These are phyloP conservation scores for Pleurozium schreberi DNA, from an alignment of 225 moss, liverwort and hornwort species.

Conservation along the genomic window DNA sequence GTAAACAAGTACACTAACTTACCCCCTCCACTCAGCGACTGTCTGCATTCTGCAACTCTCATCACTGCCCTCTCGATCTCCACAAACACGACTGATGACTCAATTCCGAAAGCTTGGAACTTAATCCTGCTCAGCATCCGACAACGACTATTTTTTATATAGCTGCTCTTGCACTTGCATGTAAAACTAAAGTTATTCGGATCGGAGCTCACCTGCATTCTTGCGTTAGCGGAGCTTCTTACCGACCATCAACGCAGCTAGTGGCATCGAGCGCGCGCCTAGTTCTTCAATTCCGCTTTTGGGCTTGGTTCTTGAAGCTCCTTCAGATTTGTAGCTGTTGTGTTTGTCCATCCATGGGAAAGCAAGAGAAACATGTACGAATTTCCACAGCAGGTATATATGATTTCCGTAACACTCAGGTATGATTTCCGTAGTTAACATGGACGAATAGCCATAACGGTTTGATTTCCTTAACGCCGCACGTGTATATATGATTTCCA, in stretches of 20 bases:
- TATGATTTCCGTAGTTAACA: not conserved
- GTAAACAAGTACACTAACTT: not conserved
- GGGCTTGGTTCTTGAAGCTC: not conserved
- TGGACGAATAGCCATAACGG: not conserved
- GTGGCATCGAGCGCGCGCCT: not conserved
- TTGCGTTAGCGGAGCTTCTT: not conserved
- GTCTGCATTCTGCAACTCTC: not conserved
- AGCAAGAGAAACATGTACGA: not conserved
- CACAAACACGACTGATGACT: not conserved
- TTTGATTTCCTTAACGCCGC: not conserved
- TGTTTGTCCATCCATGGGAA: not conserved
- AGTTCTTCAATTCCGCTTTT: not conserved
- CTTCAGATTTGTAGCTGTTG: not conserved
- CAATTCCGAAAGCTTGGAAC: not conserved
- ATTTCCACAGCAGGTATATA: not conserved
- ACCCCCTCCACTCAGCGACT: not conserved
- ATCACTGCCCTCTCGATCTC: not conserved
- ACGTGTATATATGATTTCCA: not conserved
- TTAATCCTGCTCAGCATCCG: too few relatives aligned
- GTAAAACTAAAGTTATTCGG: not conserved
- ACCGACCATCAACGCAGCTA: not conserved
- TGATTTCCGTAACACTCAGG: not conserved
- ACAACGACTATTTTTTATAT: too few relatives aligned
- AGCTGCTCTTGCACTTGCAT: too few relatives aligned
- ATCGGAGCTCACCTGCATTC: not conserved